phyloP scores from a whole-genome alignment of 768 basidiomycete genomes.

The Xerocomellus amylosporus region DNA sequence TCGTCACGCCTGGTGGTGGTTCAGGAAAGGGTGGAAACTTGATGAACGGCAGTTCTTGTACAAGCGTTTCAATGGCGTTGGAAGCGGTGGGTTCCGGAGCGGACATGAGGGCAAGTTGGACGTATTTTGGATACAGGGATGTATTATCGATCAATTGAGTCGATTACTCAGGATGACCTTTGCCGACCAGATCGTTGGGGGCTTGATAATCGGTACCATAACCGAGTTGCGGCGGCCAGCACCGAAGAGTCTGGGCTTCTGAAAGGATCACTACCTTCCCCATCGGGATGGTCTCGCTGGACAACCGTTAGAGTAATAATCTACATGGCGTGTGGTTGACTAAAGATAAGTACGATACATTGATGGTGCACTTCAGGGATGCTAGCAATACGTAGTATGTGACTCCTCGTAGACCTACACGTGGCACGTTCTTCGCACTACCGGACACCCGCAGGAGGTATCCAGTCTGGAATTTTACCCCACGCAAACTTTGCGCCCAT shows the following conservation, averaged over 20 bases:
- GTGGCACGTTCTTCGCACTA: constrained; percentile 23
- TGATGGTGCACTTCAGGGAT: background rate
- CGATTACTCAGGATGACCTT: constrained; percentile 6
- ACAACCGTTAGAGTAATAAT: background rate
- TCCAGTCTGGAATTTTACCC: constrained; percentile 71
- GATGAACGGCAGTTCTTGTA: constrained; percentile 21
- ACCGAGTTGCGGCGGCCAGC: no score
- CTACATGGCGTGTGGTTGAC: background rate
- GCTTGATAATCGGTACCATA: constrained; percentile 12
- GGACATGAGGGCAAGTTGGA: constrained; percentile 20
- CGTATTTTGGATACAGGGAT: constrained; percentile 11
- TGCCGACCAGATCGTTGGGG: constrained; percentile 3
- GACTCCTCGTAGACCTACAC: background rate
- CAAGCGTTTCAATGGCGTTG: constrained; percentile 4
- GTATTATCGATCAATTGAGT: constrained; percentile 18
- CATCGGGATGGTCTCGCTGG: constrained; percentile 7
- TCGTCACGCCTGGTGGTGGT: constrained; percentile 42
- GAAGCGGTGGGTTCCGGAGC: constrained; percentile 15
- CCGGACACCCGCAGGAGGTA: constrained; percentile 62
- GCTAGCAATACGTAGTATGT: background rate
- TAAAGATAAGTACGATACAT: constrained; percentile 7
- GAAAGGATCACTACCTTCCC: constrained; percentile 7
- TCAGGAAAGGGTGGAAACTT: constrained; percentile 50
- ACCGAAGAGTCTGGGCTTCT: background rate
- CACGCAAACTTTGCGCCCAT: constrained; percentile 57